Base-by-base conservation (phyloP, 1,284 basidiomycete genomes). In the Boletellus deceptivus region DNA sequence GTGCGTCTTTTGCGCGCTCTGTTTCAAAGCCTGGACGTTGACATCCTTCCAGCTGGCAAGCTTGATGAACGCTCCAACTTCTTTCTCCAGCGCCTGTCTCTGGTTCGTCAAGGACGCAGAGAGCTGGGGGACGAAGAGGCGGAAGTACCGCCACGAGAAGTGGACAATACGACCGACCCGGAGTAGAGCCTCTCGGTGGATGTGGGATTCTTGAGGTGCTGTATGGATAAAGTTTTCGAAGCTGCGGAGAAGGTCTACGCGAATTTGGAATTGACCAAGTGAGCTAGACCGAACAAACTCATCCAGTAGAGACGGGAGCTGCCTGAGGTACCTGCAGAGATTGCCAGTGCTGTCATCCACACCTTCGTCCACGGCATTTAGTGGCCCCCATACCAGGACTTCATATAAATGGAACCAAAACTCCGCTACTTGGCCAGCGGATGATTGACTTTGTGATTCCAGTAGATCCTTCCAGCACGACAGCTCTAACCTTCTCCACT, bases 21-120 rank as follows among this genome's bases (percentile, higher is more conserved):
- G 86, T 68, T 90, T 91, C 56, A 99, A 78, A 4, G 97, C 94
- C 58, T 93, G 90, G 10, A 99, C 89, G 62, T 99, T 99, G 64
- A 96, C 78, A 65, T 99, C 97, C 69, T 91, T 96, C 97, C 97
- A 99, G 63, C 93, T 97, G 0, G 97, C 97, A 36, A 99, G 78
- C 68, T 93, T 94, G 76, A 99, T 89, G 65, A 92, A 90, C 49
- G 83, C 84, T 53, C 78, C 80, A 48, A 99, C 81, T 48, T 96
- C 89, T 60, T 86, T 88, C 70, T 98, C 93, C 39, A 98, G 69
- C 1, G 67, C 66, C 2, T 69, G 71, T 50, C 86, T 82, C 67
- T 93, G 85, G 9, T 76, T 70, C 4, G 65, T 59, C n/a, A 97
- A 70, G 7, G 74, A 75, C 7, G 71, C 64, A 7, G 71, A 63